Conservation (phyloP, 495 filamentous ascomycete species). For the Penicillium manginii region DNA sequence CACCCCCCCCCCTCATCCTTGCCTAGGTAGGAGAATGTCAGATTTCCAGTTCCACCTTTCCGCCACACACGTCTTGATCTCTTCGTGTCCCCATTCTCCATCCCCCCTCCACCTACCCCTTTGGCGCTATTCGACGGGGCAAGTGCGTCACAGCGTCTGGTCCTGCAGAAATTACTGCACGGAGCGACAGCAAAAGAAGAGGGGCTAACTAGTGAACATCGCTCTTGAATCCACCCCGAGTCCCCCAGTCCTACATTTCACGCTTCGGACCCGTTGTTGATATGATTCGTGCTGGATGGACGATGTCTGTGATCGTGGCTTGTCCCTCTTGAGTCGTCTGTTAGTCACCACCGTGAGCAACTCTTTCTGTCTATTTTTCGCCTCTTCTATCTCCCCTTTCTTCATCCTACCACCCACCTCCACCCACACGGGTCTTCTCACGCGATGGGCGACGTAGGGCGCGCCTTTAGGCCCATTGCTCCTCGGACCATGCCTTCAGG, state of each 20-base stretch:
- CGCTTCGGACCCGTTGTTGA: slow-evolving; percentile 7
- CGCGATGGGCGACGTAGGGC: slow-evolving; percentile 38
- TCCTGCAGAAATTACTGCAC: slow-evolving; percentile 12
- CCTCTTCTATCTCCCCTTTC: slow-evolving; percentile 6
- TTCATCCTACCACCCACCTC: slow-evolving; percentile 7
- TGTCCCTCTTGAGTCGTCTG: slow-evolving; percentile 1
- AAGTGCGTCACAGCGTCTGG: slow-evolving; percentile 8
- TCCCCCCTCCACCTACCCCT: slow-evolving; percentile 23
- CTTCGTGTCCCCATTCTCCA: slow-evolving; percentile 25
- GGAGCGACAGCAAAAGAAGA: not conserved
- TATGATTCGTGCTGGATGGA: slow-evolving; percentile 20
- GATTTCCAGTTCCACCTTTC: slow-evolving; percentile 15
- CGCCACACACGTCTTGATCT: slow-evolving; percentile 30
- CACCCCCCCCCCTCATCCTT: not conserved
- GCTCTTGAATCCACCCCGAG: not conserved
- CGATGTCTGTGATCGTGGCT: slow-evolving; percentile 14
- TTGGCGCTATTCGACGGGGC: slow-evolving; percentile 6
- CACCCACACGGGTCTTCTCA: slow-evolving; percentile 6
- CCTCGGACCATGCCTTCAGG: slow-evolving; percentile 31
- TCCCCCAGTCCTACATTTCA: not conserved
- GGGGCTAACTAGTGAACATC: not conserved
- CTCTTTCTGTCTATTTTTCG: not conserved
- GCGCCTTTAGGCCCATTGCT: slow-evolving; percentile 40
- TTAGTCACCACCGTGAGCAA: not conserved
- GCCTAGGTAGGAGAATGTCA: not conserved